Evolutionary conservation across 306 rosid genomes (phyloP), one percentile per base, ranked within the genome.

Genomic region (Gastrolobium villosum): DNA sequence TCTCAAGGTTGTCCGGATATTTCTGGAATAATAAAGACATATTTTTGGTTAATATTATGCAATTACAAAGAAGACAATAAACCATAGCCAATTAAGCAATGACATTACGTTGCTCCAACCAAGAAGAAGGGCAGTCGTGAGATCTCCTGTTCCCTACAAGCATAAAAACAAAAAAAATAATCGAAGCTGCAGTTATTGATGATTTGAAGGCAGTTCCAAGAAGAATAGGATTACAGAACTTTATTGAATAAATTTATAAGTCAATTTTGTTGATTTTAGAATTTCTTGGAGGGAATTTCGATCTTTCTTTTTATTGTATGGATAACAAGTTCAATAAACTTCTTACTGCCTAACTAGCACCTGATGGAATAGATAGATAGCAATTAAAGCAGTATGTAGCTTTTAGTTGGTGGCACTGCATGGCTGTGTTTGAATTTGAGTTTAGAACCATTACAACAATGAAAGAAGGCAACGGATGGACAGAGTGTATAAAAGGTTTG

Each of bases 101-200:
- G 77, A 20, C 14, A 72, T 72, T 72, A 72, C 77, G 41, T 73
- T 73, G 78, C 78, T 73, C 78, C 78, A 73, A 73, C 78, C 78
- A 10, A 73, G 78, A 73, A 56, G 78, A 56, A 73, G 78, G 13
- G 78, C 68, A 56, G 78, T 73, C 20, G 9, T 57, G 56, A 73
- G 68, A 57, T 73, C 78, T 43, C 78, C 68, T 31, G 78, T 73
- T 73, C 68, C 78, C 68, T 73, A n/a, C 56, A 35, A 73, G 31
- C 44, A 73, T 41, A n/a, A 73, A 39, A 73, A 57, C 78, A 73
- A 7, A 30, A 5, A 54, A 40, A 6, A 37, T 31, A 56, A 13
- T 43, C 13, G 13, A 43, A 28, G 10, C 43, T 52, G 49, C 41
- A 35, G 15, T 70, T 70, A 35, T 50, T 35, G 14, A 56, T 30